Base-by-base conservation (phyloP, 2,329 filamentous ascomycete species). In the Verticillium zaregamsianum region DNA sequence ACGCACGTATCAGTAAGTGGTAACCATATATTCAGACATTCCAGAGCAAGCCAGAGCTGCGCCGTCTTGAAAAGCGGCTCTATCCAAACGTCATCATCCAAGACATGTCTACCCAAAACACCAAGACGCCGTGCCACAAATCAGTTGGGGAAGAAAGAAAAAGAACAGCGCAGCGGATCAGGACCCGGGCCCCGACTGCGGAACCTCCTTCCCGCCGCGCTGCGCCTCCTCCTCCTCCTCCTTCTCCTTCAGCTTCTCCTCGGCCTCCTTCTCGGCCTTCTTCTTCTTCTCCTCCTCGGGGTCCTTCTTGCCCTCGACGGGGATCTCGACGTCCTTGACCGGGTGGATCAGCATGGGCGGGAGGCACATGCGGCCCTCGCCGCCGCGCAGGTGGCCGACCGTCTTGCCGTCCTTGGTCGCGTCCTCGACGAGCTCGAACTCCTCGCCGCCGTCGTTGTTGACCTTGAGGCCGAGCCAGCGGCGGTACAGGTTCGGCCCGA, bases 301-400 rank as follows among this genome's bases (percentile, higher is more conserved):
- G 40, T 49, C 20, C 2, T 82, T 76, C 52, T 82, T 79, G 31
- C 82, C 82, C 72, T 84, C 88, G 2, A 90, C 86, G 8, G 87
- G 84, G 58, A 89, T 69, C 62, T 89, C 86, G 5, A 93, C 83
- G 59, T 86, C 84, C 80, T 97, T 97, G 59, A 97, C 84, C 0
- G 93, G 93, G 81, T 97, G 93, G 66, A 97, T 76, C 64, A 97
- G 77, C 89, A 97, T 94, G 0, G 90, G 91, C 8, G 93, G 92
- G 49, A 97, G 78, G 76, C 93, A 97, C 92, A 97, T 96, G 63
- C 93, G 84, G 12, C 92, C 92, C 74, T 93, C 90, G 17, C 89
- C 88, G 57, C 87, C 85, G 58, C 80, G 82, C 83, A 87, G 89
- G 65, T 76, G 72, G 52, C 76, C 74, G 7, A 85, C 80, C 40